Conservation (phyloP, 495 filamentous ascomycete species). For the Trypethelium eluteriae region DNA sequence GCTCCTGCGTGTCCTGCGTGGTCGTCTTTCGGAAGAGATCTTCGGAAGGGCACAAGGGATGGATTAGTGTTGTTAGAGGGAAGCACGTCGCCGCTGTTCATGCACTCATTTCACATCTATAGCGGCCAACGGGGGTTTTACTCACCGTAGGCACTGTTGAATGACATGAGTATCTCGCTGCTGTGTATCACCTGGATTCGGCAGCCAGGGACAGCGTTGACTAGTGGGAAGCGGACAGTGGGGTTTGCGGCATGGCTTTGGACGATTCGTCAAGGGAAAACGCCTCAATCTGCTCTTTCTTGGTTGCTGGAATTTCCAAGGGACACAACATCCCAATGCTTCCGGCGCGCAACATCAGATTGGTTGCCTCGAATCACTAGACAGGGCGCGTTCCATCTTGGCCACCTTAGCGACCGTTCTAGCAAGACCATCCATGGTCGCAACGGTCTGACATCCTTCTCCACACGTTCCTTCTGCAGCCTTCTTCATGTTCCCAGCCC, state of each 20-base stretch:
- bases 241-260: background rate
- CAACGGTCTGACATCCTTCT: conserved; percentile 2
- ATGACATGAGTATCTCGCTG: no score
- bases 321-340: background rate
- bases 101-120: background rate
- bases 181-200: background rate
- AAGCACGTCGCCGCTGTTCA: background rate
- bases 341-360: no score
- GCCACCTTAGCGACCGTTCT: background rate
- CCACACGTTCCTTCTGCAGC: conserved; percentile 9
- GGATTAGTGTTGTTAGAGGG: background rate
- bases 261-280: background rate
- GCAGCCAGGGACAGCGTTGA: background rate
- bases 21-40: no score
- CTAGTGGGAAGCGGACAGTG: no score
- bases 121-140: no score
- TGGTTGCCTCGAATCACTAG: no score
- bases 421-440: background rate
- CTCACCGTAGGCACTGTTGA: no score
- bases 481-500: background rate
- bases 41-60: background rate
- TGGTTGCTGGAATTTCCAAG: conserved; percentile 10
- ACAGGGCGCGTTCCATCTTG: no score
- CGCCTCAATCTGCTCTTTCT: background rate
- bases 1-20: no score